Evolutionary conservation across 2,329 filamentous ascomycete genomes (phyloP), one percentile per base, ranked within the genome.

Genomic region (Ophiostoma sp.): DNA sequence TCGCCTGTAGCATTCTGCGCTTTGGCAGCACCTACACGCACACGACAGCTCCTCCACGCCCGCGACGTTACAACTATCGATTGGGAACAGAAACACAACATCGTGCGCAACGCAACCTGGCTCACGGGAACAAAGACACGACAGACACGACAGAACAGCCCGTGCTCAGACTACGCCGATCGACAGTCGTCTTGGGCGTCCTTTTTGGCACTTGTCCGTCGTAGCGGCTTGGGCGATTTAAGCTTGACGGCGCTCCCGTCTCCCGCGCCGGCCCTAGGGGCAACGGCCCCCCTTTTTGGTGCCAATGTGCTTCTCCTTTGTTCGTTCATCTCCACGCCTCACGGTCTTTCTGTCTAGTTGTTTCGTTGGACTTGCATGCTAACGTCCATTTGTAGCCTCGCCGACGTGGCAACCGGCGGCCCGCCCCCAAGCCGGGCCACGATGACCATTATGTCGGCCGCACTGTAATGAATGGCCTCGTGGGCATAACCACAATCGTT

Each of bases 401-500:
- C n/a, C 64, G 52, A 16, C 70, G 55, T n/a, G 52, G 65, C 45
- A 66, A 65, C 18, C n/a, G 52, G 16, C n/a, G 52, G 16, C 66
- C 66, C 44, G 18, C 44, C 7, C 14, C 52, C 55, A 47, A 62
- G 42, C 40, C 67, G 27, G n/a, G 27, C 12, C 38, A 52, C 16
- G 68, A 69, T 38, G 65, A 68, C 36, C 66, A 45, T 11, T 64
- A 62, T 5, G 64, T 55, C 62, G 64, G 65, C 42, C 68, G 64
- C 62, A 66, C 27, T 16, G 69, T 66, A 14, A 52, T 74, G 27
- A 66, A 68, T 45, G 67, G 60, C 18, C 67, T 74, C 8, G 68
- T 73, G 49, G 67, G 69, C 68, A 71, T 70, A 55, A 77, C 77
- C 11, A 75, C 77, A 47, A 52, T 77, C 72, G 67, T 77, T 70